These are phyloP conservation scores for Salvia miltiorrhiza DNA, from an alignment of 257 asterid genomes.

Conservation along the genomic window DNA sequence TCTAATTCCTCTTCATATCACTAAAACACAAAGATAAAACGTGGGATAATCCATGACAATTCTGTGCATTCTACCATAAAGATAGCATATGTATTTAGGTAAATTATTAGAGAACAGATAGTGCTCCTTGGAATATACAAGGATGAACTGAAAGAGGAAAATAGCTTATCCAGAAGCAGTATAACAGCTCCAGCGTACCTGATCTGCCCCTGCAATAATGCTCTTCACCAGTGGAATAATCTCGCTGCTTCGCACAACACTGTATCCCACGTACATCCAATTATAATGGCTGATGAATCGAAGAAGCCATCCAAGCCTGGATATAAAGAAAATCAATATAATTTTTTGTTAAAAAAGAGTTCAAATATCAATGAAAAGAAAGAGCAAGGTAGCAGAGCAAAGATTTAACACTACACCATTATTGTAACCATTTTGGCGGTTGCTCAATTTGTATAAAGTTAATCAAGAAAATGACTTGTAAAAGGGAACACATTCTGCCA, in stretches of 20 bases:
- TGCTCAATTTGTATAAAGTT: neutral
- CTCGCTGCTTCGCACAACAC: constrained; percentile 89
- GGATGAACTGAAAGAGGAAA: neutral
- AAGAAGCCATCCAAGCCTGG: constrained; percentile 98
- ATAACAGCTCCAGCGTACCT: constrained; percentile 46
- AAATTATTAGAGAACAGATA: neutral
- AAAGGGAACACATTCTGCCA: constrained; percentile 10
- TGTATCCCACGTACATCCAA: constrained; percentile 93
- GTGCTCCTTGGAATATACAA: constrained; percentile 1
- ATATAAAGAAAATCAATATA: constrained; percentile 26
- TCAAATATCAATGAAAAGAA: too few relatives aligned
- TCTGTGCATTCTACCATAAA: neutral
- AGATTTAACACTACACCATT: constrained; percentile 4
- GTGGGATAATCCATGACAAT: too few relatives aligned
- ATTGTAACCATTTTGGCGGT: neutral
- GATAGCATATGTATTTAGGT: constrained; percentile 3
- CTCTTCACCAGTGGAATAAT: constrained; percentile 80
- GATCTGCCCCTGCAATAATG: constrained; percentile 75
- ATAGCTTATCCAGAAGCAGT: neutral
- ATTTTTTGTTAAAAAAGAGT: too few relatives aligned
- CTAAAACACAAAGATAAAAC: neutral
- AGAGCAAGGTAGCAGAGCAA: neutral
- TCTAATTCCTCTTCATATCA: constrained; percentile 1
- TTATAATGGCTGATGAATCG: constrained; percentile 99
- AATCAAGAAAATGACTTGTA: neutral